These are phyloP conservation scores for Theobroma grandiflorum DNA, from an alignment of 441 rosid species.

Conservation along the genomic window DNA sequence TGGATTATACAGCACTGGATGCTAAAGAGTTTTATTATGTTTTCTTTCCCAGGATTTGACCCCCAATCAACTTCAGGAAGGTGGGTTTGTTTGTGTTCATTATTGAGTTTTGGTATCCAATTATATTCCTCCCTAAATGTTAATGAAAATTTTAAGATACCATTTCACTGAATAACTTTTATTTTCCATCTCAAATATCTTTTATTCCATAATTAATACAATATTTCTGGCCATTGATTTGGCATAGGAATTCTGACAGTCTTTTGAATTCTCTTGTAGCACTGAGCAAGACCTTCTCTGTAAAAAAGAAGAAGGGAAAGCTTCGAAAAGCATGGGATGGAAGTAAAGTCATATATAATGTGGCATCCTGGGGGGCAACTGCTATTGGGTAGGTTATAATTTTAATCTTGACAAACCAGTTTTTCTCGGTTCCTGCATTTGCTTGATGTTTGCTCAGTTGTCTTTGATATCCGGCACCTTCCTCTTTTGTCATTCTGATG, in stretches of 20 bases:
- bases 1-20: constrained; percentile 11
- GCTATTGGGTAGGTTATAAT: constrained; percentile 71
- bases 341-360: constrained; percentile 89
- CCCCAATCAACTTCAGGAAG: constrained; percentile 93
- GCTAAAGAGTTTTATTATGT: constrained; percentile 8
- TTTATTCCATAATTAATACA: constrained; percentile 17
- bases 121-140: constrained; percentile 4
- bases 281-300: constrained; percentile 86
- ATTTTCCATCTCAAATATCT: constrained; percentile 17
- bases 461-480: background rate
- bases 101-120: background rate
- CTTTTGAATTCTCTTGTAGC: constrained; percentile 54
- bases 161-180: background rate
- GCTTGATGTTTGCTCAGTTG: background rate
- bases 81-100: constrained; percentile 45
- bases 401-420: background rate
- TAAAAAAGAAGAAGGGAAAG: constrained; percentile 80
- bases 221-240: constrained; percentile 9
- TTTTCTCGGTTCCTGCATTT: constrained; percentile 1
- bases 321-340: constrained; percentile 99
- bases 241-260: constrained; percentile 31
- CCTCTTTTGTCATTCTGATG: background rate
- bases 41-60: constrained; percentile 67
- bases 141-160: background rate
- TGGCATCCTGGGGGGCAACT: constrained; percentile 98